These are phyloP conservation scores for Hibiscus syriacus DNA, from an alignment of 345 rosid species.

Conservation along the genomic window DNA sequence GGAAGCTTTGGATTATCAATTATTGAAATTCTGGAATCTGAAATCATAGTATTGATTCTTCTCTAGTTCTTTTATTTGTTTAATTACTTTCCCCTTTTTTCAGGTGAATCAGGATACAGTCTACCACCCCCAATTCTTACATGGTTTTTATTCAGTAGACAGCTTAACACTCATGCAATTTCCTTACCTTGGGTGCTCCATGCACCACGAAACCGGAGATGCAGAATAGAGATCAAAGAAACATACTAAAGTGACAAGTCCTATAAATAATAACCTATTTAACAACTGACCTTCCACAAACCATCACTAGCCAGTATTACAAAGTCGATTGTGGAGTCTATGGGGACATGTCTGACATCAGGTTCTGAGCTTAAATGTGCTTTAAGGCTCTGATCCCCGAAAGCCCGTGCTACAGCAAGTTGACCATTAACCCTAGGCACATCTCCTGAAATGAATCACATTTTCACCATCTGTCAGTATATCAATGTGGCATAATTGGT, in stretches of 20 bases:
- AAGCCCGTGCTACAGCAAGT: conserved; percentile 57
- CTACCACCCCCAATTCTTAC: background rate
- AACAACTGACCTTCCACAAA: conserved; percentile 53
- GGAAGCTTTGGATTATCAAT: background rate
- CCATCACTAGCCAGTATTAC: conserved; percentile 55
- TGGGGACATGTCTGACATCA: conserved; percentile 36
- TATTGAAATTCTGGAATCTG: background rate
- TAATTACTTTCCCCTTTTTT: background rate
- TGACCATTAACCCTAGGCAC: conserved; percentile 58
- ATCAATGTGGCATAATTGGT: background rate
- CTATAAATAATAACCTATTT: background rate
- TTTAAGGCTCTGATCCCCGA: conserved; percentile 55
- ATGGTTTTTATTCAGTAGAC: background rate
- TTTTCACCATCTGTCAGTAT: conserved; percentile 3
- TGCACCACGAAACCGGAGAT: background rate
- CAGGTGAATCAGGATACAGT: background rate
- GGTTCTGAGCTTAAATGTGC: conserved; percentile 59
- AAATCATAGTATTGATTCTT: background rate
- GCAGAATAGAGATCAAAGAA: background rate
- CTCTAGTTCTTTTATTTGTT: background rate
- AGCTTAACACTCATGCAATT: background rate
- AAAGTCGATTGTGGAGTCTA: conserved; percentile 37
- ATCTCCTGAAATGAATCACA: conserved; percentile 37
- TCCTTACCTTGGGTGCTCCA: background rate
- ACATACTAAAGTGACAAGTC: background rate